Evolutionary conservation across 2,329 filamentous ascomycete species (phyloP), one percentile per base, ranked within the genome.

Genomic region (Phialemonium atrogriseum): DNA sequence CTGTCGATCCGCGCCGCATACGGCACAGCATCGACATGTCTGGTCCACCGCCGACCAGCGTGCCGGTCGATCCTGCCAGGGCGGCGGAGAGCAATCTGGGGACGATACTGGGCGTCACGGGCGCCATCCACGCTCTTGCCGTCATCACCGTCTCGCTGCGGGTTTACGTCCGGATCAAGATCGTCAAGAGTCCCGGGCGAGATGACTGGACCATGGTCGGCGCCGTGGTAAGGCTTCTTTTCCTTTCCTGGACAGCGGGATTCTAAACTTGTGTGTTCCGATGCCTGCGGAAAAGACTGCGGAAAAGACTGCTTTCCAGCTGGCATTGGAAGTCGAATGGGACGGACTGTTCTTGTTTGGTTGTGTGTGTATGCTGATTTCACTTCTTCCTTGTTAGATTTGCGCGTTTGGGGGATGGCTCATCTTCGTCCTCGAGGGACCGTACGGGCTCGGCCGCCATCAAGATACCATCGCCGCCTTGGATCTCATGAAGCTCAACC

Each of bases 371-470:
- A n/a, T n/a, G n/a, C n/a, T n/a, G n/a, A n/a, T n/a, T n/a, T n/a
- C n/a, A n/a, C n/a, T n/a, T n/a, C 10, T 26, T 24, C 28, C n/a
- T 7, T 16, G 10, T 10, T 33, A 55, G 52, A 15, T 50, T 2
- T 51, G 48, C 27, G 44, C 51, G 12, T 30, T 51, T 5, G 47
- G 38, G 11, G 54, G 51, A 8, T 50, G 41, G 39, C 37, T 44
- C 7, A 41, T 46, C 35, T 68, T 70, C 36, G 47, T 62, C 6
- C 49, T 59, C 11, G 59, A 69, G 40, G 51, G 53, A 2, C 42
- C 57, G 5, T 50, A 64, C 35, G 69, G 67, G 3, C 47, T 72
- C 7, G 70, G 70, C 7, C 57, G 51, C 29, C 66, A 70, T 38
- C 46, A 51, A 8, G 37, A 50, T 4, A 58, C 58, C 4, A 50